These are phyloP conservation scores for Intubia oerlemansii DNA, from an alignment of 2,329 filamentous ascomycete species.

Conservation along the genomic window DNA sequence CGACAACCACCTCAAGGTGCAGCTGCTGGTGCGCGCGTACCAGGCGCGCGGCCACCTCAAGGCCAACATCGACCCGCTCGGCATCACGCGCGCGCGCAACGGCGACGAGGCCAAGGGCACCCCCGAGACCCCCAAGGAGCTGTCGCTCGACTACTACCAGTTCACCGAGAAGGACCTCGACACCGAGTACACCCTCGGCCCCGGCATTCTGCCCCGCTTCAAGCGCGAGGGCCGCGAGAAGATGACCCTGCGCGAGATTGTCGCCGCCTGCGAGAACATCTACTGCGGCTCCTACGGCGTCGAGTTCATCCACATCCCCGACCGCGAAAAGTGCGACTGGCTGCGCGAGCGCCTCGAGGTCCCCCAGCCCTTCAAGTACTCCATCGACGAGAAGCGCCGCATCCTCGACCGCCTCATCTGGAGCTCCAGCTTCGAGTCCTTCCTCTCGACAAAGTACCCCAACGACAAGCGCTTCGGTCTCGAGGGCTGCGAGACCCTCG, in stretches of 20 bases:
- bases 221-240: slow-evolving; percentile 73
- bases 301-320: slow-evolving; percentile 97
- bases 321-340: slow-evolving; percentile 96
- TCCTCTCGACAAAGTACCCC: slow-evolving; percentile 92
- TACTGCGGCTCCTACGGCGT: slow-evolving; percentile 97
- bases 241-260: slow-evolving; percentile 92
- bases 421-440: slow-evolving; percentile 93
- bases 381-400: slow-evolving; percentile 91
- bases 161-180: slow-evolving; percentile 91
- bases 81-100: slow-evolving; percentile 79
- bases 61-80: slow-evolving; percentile 88
- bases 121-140: slow-evolving; percentile 75
- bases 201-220: slow-evolving; percentile 88
- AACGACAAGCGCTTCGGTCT: slow-evolving; percentile 99
- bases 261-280: slow-evolving; percentile 78
- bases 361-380: slow-evolving; percentile 89
- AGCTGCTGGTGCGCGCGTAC: slow-evolving; percentile 90
- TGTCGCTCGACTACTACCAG: slow-evolving; percentile 81
- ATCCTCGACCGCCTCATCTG: slow-evolving; percentile 96
- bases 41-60: slow-evolving; percentile 97
- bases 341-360: slow-evolving; percentile 87
- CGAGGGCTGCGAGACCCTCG: slow-evolving; percentile 89
- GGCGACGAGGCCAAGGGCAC: slow-evolving; percentile 60
- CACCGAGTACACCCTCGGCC: slow-evolving; percentile 75
- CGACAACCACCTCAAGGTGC: slow-evolving; percentile 93